Base-by-base conservation (phyloP, 2,329 filamentous ascomycete species). In the Diaporthe vexans region DNA sequence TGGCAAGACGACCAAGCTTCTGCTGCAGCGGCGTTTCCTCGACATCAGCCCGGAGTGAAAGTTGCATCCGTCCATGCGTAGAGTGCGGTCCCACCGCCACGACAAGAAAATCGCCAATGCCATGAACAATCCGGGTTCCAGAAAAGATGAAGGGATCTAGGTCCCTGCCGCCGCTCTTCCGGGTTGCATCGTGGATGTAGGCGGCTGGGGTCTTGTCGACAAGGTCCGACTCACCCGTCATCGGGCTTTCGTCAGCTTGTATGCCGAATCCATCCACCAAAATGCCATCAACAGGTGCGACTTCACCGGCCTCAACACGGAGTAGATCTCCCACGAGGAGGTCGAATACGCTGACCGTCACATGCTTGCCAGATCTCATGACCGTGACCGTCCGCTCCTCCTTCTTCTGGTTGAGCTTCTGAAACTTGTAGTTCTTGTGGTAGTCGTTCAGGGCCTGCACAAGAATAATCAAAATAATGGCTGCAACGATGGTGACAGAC, bases 351-450 rank as follows among this genome's bases (percentile, higher is more conserved):
- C 91, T 93, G 52, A 95, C 90, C 81, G 94, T 91, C 76, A 89
- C 87, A 0, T 91, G 91, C 78, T 88, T 91, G 40, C 93, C 94
- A 1, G 93, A 95, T n/a, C 94, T 91, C 69, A 94, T 85, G 13
- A 94, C 91, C 76, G 94, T 95, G 78, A 96, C 91, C 67, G 89
- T 85, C 43, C 94, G 89, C 79, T 95, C 92, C 67, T 95, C 91
- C 82, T 95, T 95, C 80, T 94, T 94, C 81, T 91, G 91, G 83
- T 95, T 95, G 75, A 95, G 85, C 81, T 94, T 94, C 52, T 94
- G 92, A 79, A 95, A 95, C 79, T 94, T 93, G 59, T 92, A 89
- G 81, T 95, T 94, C 82, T 95, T 95, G 79, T 95, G 94, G 88
- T 91, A 95, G 80, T 95, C 94, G 77, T 95, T 95, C 46, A 35